Base-by-base conservation (phyloP, 495 filamentous ascomycete genomes). In the Podospora sp. region DNA sequence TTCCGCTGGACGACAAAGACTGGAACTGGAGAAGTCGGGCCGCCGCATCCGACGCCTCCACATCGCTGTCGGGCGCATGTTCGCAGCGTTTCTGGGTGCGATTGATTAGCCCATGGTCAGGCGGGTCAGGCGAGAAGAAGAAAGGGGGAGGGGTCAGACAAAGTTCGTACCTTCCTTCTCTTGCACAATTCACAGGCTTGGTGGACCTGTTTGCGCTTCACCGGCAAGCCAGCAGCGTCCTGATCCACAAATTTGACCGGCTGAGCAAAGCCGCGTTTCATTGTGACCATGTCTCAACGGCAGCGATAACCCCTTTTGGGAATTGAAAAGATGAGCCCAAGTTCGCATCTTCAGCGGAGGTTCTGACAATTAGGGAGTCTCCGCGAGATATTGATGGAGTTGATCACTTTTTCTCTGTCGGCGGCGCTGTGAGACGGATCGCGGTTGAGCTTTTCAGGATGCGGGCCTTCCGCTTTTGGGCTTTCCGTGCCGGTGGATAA, bases 131-230 rank as follows among this genome's bases (percentile, higher is more conserved):
- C 5, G 40, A 14, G 16, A 18, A 2, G 40, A 46, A 6, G 40
- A 46, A 46, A 46, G 40, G 8, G 16, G 56, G 1, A 26, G 56
- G 9, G 26, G 0, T 25, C 0, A 16, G 4, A 18, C 12, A 50
- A 46, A 40, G 2, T 18, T 16, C 27, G 21, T 59, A 77, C 74
- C 77, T 85, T 85, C 35, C 77, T 76, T 26, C 78, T 80, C 22
- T 82, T 77, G 68, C 83, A 85, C 4, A 68, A 65, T 0, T 73
- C 70, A 68, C 83, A 85, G 6, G 83, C 83, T 21, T 81, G 78
- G 1, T 73, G 72, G 24, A 81, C 80, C 70, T 85, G 83, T 65
- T 80, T 81, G 52, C 82, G 69, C 69, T 84, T 85, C 40, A 80
- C 66, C 29, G 81, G 80, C 67, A 81, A 60, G 12, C 81, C 82